Percentiles rank a stretch among this genome's conserved stretches.
These are phyloP conservation scores for Pythium periplocum DNA, from an alignment of 352 stramenopile species.

Conservation along the genomic window DNA sequence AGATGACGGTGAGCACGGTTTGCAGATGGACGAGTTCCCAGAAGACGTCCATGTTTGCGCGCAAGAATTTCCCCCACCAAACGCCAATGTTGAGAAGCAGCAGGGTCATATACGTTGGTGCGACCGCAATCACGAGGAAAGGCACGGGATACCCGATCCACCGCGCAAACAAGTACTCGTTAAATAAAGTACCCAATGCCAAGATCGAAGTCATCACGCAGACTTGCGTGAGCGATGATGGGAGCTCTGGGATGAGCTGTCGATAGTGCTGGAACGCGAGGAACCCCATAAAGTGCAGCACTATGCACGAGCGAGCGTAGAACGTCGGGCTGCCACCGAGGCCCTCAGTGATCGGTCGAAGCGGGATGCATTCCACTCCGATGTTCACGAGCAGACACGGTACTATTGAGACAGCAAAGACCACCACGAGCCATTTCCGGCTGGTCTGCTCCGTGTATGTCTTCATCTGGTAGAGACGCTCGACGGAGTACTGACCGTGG, in stretches of 20 bases:
- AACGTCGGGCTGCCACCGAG: no score
- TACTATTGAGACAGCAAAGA: constrained; percentile 2
- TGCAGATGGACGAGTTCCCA: no score
- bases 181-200: neutral
- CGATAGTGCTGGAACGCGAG: constrained; percentile 3
- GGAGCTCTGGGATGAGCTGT: neutral
- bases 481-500: constrained; percentile 15
- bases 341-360: no score
- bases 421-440: neutral
- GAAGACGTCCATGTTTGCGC: no score
- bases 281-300: neutral
- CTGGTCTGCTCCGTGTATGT: neutral
- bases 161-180: neutral
- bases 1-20: constrained; percentile 1
- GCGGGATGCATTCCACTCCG: no score
- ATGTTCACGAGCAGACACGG: neutral
- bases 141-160: constrained; percentile 11
- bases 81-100: no score
- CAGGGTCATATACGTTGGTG: no score
- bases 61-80: no score
- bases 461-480: constrained; percentile 8
- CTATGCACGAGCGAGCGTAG: no score
- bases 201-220: neutral
- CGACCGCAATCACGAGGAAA: no score
- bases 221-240: constrained; percentile 4